These are phyloP conservation scores for Penicillium concentricum DNA, from an alignment of 2,329 filamentous ascomycete species.

Conservation along the genomic window DNA sequence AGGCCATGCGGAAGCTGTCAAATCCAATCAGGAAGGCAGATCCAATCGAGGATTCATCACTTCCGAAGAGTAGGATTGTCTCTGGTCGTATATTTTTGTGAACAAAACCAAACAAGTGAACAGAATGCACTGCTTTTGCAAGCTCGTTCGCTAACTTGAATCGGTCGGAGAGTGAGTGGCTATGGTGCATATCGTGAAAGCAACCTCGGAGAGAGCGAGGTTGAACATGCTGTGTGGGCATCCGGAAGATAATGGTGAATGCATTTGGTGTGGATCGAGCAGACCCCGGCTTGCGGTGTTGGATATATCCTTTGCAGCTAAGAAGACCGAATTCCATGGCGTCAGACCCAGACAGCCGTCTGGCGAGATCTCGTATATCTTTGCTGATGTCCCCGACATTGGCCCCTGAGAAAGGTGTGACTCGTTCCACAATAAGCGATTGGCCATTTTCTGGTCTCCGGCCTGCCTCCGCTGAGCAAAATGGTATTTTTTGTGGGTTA, in stretches of 20 bases:
- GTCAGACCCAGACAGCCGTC: background rate
- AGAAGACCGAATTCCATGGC: background rate
- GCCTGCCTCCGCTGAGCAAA: background rate
- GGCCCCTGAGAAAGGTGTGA: background rate
- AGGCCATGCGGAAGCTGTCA: background rate
- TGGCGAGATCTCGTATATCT: background rate
- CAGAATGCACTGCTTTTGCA: background rate
- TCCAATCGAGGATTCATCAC: conserved; percentile 17
- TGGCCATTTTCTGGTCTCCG: background rate
- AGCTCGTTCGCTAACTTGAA: background rate
- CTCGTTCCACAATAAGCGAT: background rate
- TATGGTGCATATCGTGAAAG: background rate
- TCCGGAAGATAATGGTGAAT: background rate
- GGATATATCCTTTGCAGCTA: background rate
- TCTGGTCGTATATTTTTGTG: conserved; percentile 40
- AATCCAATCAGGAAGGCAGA: conserved; percentile 48
- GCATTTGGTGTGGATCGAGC: too few species aligned
- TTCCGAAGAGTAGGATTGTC: conserved; percentile 30
- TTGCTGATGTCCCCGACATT: background rate
- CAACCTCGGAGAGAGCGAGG: background rate
- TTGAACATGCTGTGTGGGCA: background rate
- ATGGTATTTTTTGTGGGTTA: background rate
- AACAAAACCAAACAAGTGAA: conserved; percentile 25
- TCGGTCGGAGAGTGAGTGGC: background rate
- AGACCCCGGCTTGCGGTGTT: background rate